phyloP scores from a whole-genome alignment of 306 rosid species.

The Oemleria cerasiformis region DNA sequence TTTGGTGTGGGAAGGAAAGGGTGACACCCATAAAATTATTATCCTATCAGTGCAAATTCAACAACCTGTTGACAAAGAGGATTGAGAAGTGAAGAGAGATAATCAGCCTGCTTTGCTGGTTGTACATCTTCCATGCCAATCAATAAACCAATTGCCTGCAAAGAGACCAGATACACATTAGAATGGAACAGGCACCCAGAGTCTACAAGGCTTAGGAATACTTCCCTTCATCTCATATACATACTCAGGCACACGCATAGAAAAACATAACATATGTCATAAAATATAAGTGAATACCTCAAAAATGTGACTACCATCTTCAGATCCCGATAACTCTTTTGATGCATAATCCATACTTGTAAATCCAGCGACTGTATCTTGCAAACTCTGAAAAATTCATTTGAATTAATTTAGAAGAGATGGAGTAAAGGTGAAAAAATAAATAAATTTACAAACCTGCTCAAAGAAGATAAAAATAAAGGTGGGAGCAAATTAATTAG shows the following conservation, averaged over 20 bases:
- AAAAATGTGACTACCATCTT: constrained; percentile 97
- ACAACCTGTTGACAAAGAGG: constrained; percentile 91
- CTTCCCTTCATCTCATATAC: constrained; percentile 1
- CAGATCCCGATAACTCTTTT: constrained; percentile 65
- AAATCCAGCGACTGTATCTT: constrained; percentile 66
- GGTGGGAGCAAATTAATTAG: constrained; percentile 2
- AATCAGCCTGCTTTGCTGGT: constrained; percentile 75
- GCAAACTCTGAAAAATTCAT: constrained; percentile 59
- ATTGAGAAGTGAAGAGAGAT: constrained; percentile 84
- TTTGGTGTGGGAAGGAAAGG: constrained; percentile 3
- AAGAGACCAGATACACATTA: constrained; percentile 27
- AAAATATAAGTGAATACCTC: constrained; percentile 53
- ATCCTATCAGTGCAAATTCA: constrained; percentile 20
- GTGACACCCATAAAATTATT: constrained; percentile 12
- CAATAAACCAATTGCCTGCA: constrained; percentile 91
- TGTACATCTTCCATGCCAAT: constrained; percentile 95
- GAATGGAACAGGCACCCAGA: constrained; percentile 16
- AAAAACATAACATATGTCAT: background rate
- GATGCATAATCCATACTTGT: constrained; percentile 55
- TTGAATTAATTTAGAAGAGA: constrained; percentile 11
- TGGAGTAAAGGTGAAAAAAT: constrained; percentile 2
- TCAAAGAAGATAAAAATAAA: constrained; percentile 12
- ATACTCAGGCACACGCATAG: background rate
- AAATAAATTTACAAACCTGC: constrained; percentile 15
- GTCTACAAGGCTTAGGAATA: constrained; percentile 12